Conservation (phyloP, 768 basidiomycete species). For the Floccularia luteovirens region DNA sequence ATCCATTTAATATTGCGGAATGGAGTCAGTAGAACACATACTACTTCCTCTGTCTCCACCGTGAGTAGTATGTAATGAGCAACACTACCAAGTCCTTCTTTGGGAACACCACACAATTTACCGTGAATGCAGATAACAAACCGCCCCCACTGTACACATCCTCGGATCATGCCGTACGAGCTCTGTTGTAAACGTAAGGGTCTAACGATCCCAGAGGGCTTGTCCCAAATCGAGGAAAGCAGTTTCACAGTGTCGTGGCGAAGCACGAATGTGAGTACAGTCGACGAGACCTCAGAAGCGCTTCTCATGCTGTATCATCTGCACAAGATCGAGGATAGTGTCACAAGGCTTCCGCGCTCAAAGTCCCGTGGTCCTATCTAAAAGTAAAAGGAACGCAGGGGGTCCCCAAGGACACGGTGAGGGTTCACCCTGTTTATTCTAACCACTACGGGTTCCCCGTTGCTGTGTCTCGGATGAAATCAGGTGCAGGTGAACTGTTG, state of each 20-base stretch:
- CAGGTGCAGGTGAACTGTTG: too few species aligned
- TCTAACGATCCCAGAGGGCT: not conserved
- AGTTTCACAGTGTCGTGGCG: not conserved
- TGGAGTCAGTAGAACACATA: not conserved
- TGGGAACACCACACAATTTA: not conserved
- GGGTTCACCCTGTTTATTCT: too few species aligned
- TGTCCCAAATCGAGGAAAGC: not conserved
- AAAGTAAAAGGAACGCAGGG: not conserved
- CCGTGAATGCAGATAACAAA: too few species aligned
- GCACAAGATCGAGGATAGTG: not conserved
- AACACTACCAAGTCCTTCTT: not conserved
- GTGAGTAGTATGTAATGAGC: not conserved
- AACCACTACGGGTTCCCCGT: too few species aligned
- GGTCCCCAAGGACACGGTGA: too few species aligned
- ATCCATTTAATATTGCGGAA: not conserved
- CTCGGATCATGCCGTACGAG: conserved; percentile 1
- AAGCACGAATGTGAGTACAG: too few species aligned
- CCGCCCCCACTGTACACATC: too few species aligned
- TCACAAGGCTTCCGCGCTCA: not conserved
- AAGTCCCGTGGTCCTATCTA: not conserved
- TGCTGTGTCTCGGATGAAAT: too few species aligned
- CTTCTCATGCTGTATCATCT: not conserved
- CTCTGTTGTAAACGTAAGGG: not conserved
- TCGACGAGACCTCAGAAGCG: not conserved
- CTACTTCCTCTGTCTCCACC: not conserved